Percentiles rank a stretch among this genome's conserved stretches.
These are phyloP conservation scores for Neckera pumila DNA, from an alignment of 225 moss, liverwort and hornwort species.

Conservation along the genomic window DNA sequence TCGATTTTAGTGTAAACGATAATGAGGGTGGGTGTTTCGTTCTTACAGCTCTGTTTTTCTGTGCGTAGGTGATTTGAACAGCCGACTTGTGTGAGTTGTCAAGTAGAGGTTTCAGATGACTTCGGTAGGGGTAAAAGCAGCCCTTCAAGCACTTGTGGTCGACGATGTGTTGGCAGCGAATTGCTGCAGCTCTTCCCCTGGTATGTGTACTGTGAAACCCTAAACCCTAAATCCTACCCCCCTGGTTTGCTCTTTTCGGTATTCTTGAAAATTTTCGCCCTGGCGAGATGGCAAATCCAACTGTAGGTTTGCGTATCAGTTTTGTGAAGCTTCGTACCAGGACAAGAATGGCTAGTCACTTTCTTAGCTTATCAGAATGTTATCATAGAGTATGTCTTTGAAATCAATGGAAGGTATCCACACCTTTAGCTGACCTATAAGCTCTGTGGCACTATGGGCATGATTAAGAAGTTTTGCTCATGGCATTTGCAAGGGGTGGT, in stretches of 20 bases:
- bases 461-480: background rate
- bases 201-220: background rate
- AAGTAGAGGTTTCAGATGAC: conserved; percentile 9
- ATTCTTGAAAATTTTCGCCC: background rate
- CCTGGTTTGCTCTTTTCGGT: background rate
- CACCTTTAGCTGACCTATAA: background rate
- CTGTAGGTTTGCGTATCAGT: background rate
- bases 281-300: background rate
- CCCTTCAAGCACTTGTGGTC: background rate
- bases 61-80: conserved; percentile 2
- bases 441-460: background rate
- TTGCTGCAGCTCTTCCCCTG: background rate
- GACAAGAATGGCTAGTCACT: background rate
- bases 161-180: background rate
- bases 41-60: background rate
- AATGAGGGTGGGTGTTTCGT: background rate
- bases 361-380: background rate
- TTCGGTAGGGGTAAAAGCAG: background rate
- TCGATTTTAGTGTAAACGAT: background rate
- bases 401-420: too few relatives aligned
- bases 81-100: background rate
- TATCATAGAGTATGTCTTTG: background rate
- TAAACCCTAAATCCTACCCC: background rate
- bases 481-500: too few relatives aligned
- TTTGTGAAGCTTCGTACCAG: background rate